Evolutionary conservation across 225 moss, liverwort and hornwort species (phyloP).

Genomic region (Sphagnum tenellum): DNA sequence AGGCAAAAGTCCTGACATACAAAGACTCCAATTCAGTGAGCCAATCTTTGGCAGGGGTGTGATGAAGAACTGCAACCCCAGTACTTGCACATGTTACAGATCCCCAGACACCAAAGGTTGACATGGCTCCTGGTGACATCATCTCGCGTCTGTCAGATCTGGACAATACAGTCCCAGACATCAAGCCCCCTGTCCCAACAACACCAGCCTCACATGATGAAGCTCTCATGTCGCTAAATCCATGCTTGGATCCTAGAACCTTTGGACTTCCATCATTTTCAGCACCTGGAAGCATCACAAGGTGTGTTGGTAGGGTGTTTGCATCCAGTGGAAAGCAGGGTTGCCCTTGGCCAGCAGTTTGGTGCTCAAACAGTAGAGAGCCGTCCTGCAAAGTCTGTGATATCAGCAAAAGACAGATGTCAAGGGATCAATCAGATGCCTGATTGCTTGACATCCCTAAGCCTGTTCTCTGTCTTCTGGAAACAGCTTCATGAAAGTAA

Average conservation of each 20-base stretch:
- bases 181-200: conserved; percentile 27
- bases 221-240: conserved; percentile 33
- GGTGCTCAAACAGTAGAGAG: conserved; percentile 82
- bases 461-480: no score
- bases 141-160: conserved; percentile 57
- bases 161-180: conserved; percentile 1
- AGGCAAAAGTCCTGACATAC: conserved; percentile 13
- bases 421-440: no score
- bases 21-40: conserved; percentile 45
- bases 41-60: conserved; percentile 50
- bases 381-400: conserved; percentile 27
- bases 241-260: conserved; percentile 34
- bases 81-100: conserved; percentile 45
- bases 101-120: conserved; percentile 24
- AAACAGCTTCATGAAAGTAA: no score
- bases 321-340: conserved; percentile 42
- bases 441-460: no score
- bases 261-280: conserved; percentile 32
- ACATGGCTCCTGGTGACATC: conserved; percentile 33
- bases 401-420: no score
- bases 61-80: conserved; percentile 41
- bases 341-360: conserved; percentile 41
- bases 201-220: conserved; percentile 31
- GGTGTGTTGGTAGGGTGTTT: conserved; percentile 28
- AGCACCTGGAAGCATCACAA: conserved; percentile 12